Evolutionary conservation across 2,329 filamentous ascomycete genomes (phyloP).

Genomic region (Thermoascus crustaceus): DNA sequence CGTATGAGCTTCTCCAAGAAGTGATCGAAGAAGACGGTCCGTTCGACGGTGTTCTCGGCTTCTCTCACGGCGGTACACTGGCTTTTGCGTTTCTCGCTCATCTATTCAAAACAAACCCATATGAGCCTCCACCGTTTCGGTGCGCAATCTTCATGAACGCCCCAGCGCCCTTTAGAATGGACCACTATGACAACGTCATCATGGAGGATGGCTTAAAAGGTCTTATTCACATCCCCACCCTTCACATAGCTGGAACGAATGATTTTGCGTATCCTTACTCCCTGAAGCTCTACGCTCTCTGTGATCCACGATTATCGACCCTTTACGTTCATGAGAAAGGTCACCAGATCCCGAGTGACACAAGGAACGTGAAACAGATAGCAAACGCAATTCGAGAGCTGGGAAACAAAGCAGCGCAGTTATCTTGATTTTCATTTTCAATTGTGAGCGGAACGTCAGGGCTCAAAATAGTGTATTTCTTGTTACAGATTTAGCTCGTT

Average conservation of each 20-base stretch:
- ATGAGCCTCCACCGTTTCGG: slow-evolving; percentile 17
- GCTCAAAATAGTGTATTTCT: no score
- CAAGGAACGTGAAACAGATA: slow-evolving; percentile 12
- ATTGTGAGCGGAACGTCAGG: no score
- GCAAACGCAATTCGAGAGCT: not conserved
- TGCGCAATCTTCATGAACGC: slow-evolving; percentile 28
- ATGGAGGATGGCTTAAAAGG: slow-evolving; percentile 18
- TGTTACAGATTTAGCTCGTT: no score
- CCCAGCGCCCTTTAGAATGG: slow-evolving; percentile 23
- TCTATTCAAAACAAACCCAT: slow-evolving; percentile 17
- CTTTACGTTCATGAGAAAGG: slow-evolving; percentile 20
- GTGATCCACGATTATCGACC: slow-evolving; percentile 12
- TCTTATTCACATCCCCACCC: slow-evolving; percentile 18
- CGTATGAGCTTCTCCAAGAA: slow-evolving; percentile 20
- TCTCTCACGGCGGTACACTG: slow-evolving; percentile 28
- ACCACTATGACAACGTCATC: slow-evolving; percentile 11
- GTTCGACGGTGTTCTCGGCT: slow-evolving; percentile 28
- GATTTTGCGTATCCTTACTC: slow-evolving; percentile 20
- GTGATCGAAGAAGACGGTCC: slow-evolving; percentile 20
- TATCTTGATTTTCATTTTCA: no score
- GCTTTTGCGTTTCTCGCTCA: slow-evolving; percentile 23
- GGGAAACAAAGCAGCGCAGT: not conserved
- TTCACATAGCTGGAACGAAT: slow-evolving; percentile 17
- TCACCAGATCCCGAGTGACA: slow-evolving; percentile 20
- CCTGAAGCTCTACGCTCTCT: slow-evolving; percentile 16